Evolutionary conservation across 2,329 filamentous ascomycete genomes (phyloP).

Genomic region (Monilinia fructicola): DNA sequence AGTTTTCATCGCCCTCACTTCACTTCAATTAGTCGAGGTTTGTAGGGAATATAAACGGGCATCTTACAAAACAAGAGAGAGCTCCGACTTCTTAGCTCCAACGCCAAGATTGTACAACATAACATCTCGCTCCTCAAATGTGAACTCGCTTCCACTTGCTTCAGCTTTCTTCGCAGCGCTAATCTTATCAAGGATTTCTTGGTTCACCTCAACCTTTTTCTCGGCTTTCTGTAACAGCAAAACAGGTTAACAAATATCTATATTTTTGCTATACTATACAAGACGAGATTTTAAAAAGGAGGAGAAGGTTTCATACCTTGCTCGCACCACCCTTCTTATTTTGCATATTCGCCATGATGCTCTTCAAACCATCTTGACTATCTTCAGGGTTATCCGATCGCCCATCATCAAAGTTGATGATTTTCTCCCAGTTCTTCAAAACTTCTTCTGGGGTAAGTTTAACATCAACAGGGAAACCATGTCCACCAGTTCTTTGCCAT

Average conservation of each 20-base stretch:
- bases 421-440: conserved; percentile 69
- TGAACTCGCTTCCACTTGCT: conserved; percentile 72
- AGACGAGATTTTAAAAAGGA: conserved; percentile 1
- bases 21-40: conserved; percentile 9
- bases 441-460: conserved; percentile 83
- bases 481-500: conserved; percentile 89
- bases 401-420: conserved; percentile 83
- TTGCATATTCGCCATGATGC: conserved; percentile 78
- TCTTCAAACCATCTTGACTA: conserved; percentile 72
- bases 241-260: conserved; percentile 34
- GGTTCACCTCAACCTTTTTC: conserved; percentile 46
- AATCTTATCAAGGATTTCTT: conserved; percentile 72
- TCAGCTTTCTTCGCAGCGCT: conserved; percentile 71
- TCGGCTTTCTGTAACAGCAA: conserved; percentile 37
- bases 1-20: conserved; percentile 82
- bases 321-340: conserved; percentile 62
- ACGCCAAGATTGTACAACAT: conserved; percentile 96
- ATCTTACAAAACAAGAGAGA: conserved; percentile 74
- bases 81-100: conserved; percentile 85
- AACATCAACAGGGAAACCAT: conserved; percentile 87
- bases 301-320: conserved; percentile 55
- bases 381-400: conserved; percentile 84
- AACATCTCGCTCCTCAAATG: conserved; percentile 80
- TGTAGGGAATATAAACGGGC: neutral
- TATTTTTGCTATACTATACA: conserved; percentile 36